Conservation (phyloP, 164 flowering plant species). For the Brasenia schreberi region DNA sequence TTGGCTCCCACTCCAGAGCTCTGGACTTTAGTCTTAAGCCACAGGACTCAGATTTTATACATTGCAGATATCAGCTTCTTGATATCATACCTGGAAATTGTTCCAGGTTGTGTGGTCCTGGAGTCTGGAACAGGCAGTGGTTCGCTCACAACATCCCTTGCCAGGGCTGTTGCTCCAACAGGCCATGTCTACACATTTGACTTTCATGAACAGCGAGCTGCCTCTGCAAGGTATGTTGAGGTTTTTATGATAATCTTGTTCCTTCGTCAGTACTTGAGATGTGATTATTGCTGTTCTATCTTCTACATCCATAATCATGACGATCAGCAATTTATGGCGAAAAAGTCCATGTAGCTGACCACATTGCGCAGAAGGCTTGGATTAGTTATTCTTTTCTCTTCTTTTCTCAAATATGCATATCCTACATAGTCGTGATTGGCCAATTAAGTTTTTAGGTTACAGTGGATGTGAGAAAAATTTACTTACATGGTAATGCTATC, state of each 20-base stretch:
- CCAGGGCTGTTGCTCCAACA: constrained; percentile 75
- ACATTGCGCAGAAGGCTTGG: too few species aligned
- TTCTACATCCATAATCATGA: too few species aligned
- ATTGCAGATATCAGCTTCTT: constrained; percentile 86
- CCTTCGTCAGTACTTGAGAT: neutral
- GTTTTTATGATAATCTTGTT: neutral
- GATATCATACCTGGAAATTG: constrained; percentile 60
- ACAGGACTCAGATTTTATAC: constrained; percentile 89
- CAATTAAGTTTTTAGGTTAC: too few species aligned
- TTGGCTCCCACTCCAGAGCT: constrained; percentile 86
- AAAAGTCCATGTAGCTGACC: too few species aligned
- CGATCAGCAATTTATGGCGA: too few species aligned
- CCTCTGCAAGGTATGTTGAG: constrained; percentile 55
- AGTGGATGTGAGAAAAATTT: too few species aligned
- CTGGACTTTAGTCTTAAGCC: constrained; percentile 88
- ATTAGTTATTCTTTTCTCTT: too few species aligned
- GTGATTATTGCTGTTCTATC: neutral
- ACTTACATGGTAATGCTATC: too few species aligned
- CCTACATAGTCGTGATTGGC: too few species aligned
- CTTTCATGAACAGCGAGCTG: constrained; percentile 79
- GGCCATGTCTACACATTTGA: constrained; percentile 89
- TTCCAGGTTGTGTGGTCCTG: constrained; percentile 79
- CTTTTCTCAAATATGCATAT: too few species aligned
- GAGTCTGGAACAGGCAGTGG: constrained; percentile 95
- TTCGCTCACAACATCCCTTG: constrained; percentile 71